Evolutionary conservation across 176 grass and related monocot genomes (phyloP).

Genomic region (Avena sativa): DNA sequence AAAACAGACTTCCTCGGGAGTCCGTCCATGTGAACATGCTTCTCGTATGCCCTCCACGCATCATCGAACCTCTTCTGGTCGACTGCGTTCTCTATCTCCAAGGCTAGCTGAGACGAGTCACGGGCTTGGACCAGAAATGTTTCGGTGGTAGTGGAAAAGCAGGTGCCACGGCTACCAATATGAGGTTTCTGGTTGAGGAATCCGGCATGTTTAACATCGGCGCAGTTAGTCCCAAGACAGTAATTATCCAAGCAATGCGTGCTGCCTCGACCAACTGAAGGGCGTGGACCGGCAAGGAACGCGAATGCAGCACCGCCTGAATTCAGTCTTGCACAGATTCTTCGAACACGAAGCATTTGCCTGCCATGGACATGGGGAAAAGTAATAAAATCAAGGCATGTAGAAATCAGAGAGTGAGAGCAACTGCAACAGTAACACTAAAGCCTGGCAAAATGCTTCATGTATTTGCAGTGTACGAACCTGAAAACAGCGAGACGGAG

Average conservation of each 20-base stretch:
- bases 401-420: background rate
- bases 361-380: conserved; percentile 8
- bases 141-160: conserved; percentile 58
- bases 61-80: conserved; percentile 70
- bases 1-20: conserved; percentile 72
- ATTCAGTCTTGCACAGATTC: conserved; percentile 28
- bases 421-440: background rate
- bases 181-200: conserved; percentile 13
- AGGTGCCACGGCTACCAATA: background rate
- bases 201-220: background rate
- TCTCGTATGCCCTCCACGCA: conserved; percentile 81
- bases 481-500: too few species aligned
- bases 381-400: background rate
- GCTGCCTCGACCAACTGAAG: conserved; percentile 4
- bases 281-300: background rate
- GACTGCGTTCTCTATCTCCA: conserved; percentile 65
- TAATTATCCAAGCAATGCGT: conserved; percentile 14
- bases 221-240: background rate
- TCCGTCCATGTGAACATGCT: conserved; percentile 67
- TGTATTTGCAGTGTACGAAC: too few species aligned
- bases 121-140: conserved; percentile 70
- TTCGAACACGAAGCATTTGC: conserved; percentile 46
- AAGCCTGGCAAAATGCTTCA: too few species aligned
- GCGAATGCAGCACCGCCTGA: conserved; percentile 9
- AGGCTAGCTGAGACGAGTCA: conserved; percentile 59